Base-by-base conservation (phyloP, 768 basidiomycete species). In the Phlegmacium glaucopus region DNA sequence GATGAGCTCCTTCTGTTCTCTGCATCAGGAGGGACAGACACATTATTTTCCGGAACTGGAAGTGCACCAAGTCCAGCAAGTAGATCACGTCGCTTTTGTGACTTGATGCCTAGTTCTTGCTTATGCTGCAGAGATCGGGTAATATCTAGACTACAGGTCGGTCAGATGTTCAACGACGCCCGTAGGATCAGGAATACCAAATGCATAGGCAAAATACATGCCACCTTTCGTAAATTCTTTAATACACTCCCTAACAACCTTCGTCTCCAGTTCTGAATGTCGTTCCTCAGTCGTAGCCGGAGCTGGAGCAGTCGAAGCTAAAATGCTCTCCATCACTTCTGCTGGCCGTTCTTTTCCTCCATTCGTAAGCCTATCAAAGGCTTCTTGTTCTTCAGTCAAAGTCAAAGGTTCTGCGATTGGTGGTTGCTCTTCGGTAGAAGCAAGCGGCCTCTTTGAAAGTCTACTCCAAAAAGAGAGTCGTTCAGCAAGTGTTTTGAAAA, bases 171-270 rank as follows among this genome's bases (percentile, higher is more conserved):
- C 9, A 38, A 35, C 13, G n/a, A 40, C 45, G 15, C 8, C 27
- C 16, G 16, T 13, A 40, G 11, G 39, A 17, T 8, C 37, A 42
- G 34, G 44, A 22, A 48, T 64, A 87, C 93, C 94, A 55, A 92
- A 93, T 49, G 77, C 82, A 63, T 91, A 87, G 1, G 90, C 77
- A 61, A 91, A 95, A 65, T 87, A 94, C 90, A 96, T 95, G 39
- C 82, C 86, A 9, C 91, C 92, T 56, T 85, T 89, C 11, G 78
- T 74, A 58, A 83, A 91, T 56, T 90, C 85, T 44, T 79, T 75
- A 26, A 91, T 73, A 45, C 82, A 84, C 64, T 94, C 90, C 17
- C 82, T 72, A 9, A 95, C 68, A 38, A 95, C 85, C 65, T 92
- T 93, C 26, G 78, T 75, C 57, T 96, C 94, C 8, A 96, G 67